phyloP scores from a whole-genome alignment of 768 basidiomycete genomes.

The Glaciozyma antarctica region DNA sequence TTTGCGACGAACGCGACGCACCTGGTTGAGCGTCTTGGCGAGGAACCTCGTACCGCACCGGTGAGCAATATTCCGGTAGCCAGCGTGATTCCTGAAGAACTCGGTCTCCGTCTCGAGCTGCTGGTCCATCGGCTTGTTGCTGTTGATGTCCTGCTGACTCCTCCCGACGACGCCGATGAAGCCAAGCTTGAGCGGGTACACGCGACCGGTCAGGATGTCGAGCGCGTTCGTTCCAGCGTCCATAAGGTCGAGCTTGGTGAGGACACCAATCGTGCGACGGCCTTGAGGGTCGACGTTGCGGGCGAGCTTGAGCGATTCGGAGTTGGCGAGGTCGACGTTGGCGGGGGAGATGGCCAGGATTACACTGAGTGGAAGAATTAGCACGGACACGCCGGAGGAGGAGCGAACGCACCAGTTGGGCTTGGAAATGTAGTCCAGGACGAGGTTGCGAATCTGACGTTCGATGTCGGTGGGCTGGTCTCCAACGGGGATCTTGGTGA shows the following conservation, averaged over 20 bases:
- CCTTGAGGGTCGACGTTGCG: slow-evolving; percentile 93
- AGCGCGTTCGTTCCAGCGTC: slow-evolving; percentile 97
- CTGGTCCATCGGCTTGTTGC: slow-evolving; percentile 71
- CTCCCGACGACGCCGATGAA: slow-evolving; percentile 98
- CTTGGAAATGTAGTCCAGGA: slow-evolving; percentile 92
- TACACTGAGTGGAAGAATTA: slow-evolving; percentile 49
- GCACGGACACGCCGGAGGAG: background rate
- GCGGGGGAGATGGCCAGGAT: slow-evolving; percentile 94
- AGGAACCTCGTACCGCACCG: slow-evolving; percentile 95
- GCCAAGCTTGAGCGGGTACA: slow-evolving; percentile 94
- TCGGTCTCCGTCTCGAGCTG: slow-evolving; percentile 76
- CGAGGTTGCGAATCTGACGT: slow-evolving; percentile 83
- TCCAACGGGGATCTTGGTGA: slow-evolving; percentile 94
- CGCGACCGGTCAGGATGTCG: slow-evolving; percentile 88
- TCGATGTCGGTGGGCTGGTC: slow-evolving; percentile 92
- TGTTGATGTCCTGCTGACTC: slow-evolving; percentile 93
- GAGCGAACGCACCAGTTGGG: slow-evolving; percentile 66
- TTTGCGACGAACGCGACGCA: slow-evolving; percentile 39
- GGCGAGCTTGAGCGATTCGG: slow-evolving; percentile 92
- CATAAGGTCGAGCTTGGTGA: slow-evolving; percentile 98
- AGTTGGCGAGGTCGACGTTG: slow-evolving; percentile 97
- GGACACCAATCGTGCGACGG: slow-evolving; percentile 86
- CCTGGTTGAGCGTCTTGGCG: slow-evolving; percentile 87
- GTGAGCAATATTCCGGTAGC: slow-evolving; percentile 90
- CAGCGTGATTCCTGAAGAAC: slow-evolving; percentile 80